Conservation (phyloP, 768 basidiomycete genomes). For the Hydnum rufescens region DNA sequence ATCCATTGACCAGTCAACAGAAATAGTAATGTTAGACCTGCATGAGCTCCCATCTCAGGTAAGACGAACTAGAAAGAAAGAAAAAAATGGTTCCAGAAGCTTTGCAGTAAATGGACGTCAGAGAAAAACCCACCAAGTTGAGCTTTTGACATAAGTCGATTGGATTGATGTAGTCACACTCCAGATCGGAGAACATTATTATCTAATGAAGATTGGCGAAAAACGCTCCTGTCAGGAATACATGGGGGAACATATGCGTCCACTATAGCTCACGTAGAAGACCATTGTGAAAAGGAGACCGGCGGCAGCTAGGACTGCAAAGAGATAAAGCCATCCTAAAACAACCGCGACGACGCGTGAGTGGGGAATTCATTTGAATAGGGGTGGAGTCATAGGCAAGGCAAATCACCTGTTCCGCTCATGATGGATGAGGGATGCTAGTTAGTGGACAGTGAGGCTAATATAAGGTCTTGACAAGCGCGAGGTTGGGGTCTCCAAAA, state of each 20-base stretch:
- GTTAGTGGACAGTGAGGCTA: too few relatives aligned
- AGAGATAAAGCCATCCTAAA: constrained; percentile 89
- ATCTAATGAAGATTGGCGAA: constrained; percentile 33
- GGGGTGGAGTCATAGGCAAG: background rate
- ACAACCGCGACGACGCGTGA: background rate
- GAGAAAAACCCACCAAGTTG: constrained; percentile 46
- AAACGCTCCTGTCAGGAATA: background rate
- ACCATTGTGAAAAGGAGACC: constrained; percentile 96
- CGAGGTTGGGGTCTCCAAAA: too few relatives aligned
- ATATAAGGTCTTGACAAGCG: too few relatives aligned
- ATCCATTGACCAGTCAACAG: constrained; percentile 91
- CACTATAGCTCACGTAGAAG: constrained; percentile 65
- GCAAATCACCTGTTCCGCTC: background rate
- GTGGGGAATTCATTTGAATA: background rate
- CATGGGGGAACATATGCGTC: background rate
- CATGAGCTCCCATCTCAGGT: constrained; percentile 90
- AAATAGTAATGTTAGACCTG: constrained; percentile 77
- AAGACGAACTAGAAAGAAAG: constrained; percentile 57
- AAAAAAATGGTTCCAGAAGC: background rate
- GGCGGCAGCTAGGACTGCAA: constrained; percentile 88
- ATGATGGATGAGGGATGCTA: too few relatives aligned
- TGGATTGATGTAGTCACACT: constrained; percentile 99
- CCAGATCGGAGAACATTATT: constrained; percentile 99
- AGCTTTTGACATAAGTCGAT: constrained; percentile 99
- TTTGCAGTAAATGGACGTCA: background rate